Evolutionary conservation across 495 filamentous ascomycete genomes (phyloP).

Genomic region (Amphirosellinia nigrospora): DNA sequence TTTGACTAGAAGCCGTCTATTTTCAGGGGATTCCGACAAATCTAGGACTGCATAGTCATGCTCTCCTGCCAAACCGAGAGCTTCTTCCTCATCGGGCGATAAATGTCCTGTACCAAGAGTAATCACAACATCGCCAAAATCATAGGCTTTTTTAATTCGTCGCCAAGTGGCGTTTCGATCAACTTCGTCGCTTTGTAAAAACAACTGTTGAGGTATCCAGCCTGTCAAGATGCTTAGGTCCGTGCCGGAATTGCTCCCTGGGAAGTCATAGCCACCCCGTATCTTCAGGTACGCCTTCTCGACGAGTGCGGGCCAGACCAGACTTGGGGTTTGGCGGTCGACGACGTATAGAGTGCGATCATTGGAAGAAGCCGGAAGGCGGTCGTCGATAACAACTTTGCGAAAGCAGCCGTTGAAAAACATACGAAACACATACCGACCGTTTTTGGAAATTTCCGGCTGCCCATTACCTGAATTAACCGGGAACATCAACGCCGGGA

Average conservation of each 20-base stretch:
- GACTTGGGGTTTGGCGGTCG: constrained; percentile 75
- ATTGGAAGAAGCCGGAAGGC: constrained; percentile 76
- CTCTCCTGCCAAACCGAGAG: constrained; percentile 81
- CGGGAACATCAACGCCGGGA: constrained; percentile 75
- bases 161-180: constrained; percentile 78
- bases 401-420: constrained; percentile 95
- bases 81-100: constrained; percentile 71
- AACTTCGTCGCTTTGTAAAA: constrained; percentile 81
- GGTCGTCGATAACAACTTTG: constrained; percentile 87
- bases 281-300: constrained; percentile 99
- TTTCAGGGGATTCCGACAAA: constrained; percentile 66
- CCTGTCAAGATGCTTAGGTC: constrained; percentile 90
- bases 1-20: constrained; percentile 79
- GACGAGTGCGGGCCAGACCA: constrained; percentile 90
- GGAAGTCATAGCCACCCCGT: constrained; percentile 95
- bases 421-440: constrained; percentile 89
- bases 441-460: constrained; percentile 71
- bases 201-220: constrained; percentile 97
- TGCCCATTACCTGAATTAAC: constrained; percentile 60
- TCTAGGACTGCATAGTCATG: constrained; percentile 95
- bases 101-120: constrained; percentile 90
- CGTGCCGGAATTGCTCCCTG: constrained; percentile 96
- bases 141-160: constrained; percentile 75
- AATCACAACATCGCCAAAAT: constrained; percentile 80
- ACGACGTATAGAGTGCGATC: constrained; percentile 83